Conservation (phyloP, 306 rosid genomes). For the Amphicarpaea edgeworthii region DNA sequence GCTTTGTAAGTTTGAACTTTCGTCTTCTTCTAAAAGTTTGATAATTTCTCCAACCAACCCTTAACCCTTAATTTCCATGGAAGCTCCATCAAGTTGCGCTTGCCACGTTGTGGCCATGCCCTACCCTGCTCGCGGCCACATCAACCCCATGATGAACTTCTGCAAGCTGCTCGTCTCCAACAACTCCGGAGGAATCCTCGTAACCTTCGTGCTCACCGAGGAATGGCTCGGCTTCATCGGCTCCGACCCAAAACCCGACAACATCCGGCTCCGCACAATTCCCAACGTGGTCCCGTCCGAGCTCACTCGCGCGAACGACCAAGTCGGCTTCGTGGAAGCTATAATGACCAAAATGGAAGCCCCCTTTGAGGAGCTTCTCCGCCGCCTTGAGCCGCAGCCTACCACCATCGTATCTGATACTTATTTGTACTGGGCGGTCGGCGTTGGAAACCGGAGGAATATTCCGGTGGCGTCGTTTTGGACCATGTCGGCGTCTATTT, state of each 20-base stretch:
- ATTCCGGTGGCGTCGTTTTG: slow-evolving; percentile 57
- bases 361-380: slow-evolving; percentile 49
- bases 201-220: slow-evolving; percentile 57
- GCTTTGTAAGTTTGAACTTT: no score
- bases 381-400: slow-evolving; percentile 36
- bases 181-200: slow-evolving; percentile 7
- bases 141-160: slow-evolving; percentile 60
- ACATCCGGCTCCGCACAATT: slow-evolving; percentile 29
- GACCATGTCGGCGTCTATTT: slow-evolving; percentile 53
- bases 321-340: slow-evolving; percentile 32
- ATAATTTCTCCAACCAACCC: no score
- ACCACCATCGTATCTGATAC: slow-evolving; percentile 33
- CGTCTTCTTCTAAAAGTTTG: no score
- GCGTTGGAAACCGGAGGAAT: slow-evolving; percentile 49
- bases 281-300: slow-evolving; percentile 58
- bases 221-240: slow-evolving; percentile 59
- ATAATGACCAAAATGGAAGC: slow-evolving; percentile 49
- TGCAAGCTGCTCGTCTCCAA: slow-evolving; percentile 43
- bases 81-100: background rate
- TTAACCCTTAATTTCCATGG: slow-evolving; percentile 6
- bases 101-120: slow-evolving; percentile 57
- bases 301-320: slow-evolving; percentile 41
- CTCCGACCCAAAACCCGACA: slow-evolving; percentile 43
- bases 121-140: slow-evolving; percentile 57
- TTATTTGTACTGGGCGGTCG: slow-evolving; percentile 40